Percentiles rank a stretch among this genome's conserved stretches.
phyloP scores from a whole-genome alignment of 2,329 filamentous ascomycete species.

The Fusarium paranaense region DNA sequence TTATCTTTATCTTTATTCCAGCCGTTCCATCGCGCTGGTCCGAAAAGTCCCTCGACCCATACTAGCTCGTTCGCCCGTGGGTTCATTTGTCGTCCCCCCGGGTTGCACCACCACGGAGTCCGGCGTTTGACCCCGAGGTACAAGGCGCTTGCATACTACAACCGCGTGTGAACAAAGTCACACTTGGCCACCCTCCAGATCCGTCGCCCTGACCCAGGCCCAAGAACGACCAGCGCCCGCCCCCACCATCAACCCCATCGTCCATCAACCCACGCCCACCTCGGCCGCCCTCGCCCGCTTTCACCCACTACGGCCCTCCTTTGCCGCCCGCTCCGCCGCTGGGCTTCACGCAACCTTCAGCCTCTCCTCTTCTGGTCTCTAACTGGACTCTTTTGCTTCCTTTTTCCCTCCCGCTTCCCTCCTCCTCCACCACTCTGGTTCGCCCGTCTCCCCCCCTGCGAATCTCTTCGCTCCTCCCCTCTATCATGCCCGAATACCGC shows the following conservation, averaged over 20 bases:
- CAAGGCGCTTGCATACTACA: conserved; percentile 19
- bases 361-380: conserved; percentile 27
- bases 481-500: conserved; percentile 63
- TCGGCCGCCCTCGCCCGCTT: conserved; percentile 39
- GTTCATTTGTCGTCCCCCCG: conserved; percentile 15
- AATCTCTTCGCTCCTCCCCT: conserved; percentile 33
- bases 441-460: conserved; percentile 27
- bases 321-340: conserved; percentile 46
- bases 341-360: conserved; percentile 40
- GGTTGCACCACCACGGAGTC: conserved; percentile 30
- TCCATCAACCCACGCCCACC: conserved; percentile 37
- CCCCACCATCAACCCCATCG: conserved; percentile 31
- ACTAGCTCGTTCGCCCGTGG: conserved; percentile 15
- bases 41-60: neutral
- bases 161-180: conserved; percentile 20
- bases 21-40: conserved; percentile 15
- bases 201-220: conserved; percentile 13
- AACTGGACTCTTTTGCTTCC: conserved; percentile 16
- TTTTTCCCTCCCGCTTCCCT: conserved; percentile 21
- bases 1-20: neutral
- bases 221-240: conserved; percentile 15
- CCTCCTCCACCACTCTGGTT: conserved; percentile 34
- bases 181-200: conserved; percentile 22
- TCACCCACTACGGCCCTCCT: conserved; percentile 41
- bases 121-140: conserved; percentile 29